phyloP scores from a whole-genome alignment of 805 yeast species.

The Nakazawaea ambrosiae region DNA sequence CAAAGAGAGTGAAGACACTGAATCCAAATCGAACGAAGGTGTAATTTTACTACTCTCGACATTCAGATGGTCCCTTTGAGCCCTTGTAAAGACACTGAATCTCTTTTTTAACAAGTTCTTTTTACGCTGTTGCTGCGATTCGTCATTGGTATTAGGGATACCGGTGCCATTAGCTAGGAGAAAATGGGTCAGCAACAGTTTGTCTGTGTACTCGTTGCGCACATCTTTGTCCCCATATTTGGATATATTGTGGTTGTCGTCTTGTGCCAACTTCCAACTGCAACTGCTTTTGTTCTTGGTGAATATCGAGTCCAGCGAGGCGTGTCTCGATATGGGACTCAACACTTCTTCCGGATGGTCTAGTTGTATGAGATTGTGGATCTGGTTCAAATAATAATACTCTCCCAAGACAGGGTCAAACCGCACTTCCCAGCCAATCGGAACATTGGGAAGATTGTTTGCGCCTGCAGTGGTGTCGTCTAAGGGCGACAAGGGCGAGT shows the following conservation, averaged over 20 bases:
- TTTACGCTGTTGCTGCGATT: too few species aligned
- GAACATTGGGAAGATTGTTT: constrained; percentile 18
- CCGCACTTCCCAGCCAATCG: constrained; percentile 25
- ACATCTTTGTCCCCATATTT: background rate
- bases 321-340: constrained; percentile 5
- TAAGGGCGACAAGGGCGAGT: too few species aligned
- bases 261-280: background rate
- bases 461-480: too few species aligned
- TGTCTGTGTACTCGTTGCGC: background rate
- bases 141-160: constrained; percentile 2
- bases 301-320: constrained; percentile 2
- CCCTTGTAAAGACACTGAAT: too few species aligned
- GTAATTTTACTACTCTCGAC: too few species aligned
- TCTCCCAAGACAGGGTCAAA: constrained; percentile 31
- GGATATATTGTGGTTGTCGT: background rate
- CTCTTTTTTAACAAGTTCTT: too few species aligned
- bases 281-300: background rate
- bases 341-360: constrained; percentile 41
- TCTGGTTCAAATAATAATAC: constrained; percentile 31
- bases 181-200: constrained; percentile 2
- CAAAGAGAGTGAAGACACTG: too few species aligned
- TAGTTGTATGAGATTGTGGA: constrained; percentile 29
- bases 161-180: constrained; percentile 10
- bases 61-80: too few species aligned
- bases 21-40: too few species aligned